These are phyloP conservation scores for Pythium oligandrum DNA, from an alignment of 352 stramenopile species.

Conservation along the genomic window DNA sequence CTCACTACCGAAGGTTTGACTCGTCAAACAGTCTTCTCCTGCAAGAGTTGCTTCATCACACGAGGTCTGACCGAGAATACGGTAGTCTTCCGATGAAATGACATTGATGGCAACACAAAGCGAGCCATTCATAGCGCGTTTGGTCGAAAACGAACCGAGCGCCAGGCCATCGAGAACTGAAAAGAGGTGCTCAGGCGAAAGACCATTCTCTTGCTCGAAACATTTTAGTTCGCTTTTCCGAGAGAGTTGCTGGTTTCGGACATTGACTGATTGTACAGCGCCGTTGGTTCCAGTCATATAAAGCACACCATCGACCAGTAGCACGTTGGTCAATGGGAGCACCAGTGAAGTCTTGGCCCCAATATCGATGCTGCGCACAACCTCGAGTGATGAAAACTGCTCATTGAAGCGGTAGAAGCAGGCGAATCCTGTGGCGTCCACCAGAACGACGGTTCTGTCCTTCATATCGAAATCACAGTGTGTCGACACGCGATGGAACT, in stretches of 20 bases:
- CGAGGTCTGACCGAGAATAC: neutral
- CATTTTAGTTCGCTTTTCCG: conserved; percentile 4
- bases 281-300: conserved; percentile 28
- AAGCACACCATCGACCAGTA: conserved; percentile 17
- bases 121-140: neutral
- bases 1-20: neutral
- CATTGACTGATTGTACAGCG: conserved; percentile 34
- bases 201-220: neutral
- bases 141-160: neutral
- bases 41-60: neutral
- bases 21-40: neutral
- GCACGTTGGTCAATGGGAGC: conserved; percentile 7
- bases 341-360: conserved; percentile 14
- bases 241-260: conserved; percentile 43
- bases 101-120: neutral
- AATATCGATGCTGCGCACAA: conserved; percentile 2
- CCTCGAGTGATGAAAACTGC: conserved; percentile 9
- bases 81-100: neutral
- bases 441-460: conserved; percentile 4
- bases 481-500: neutral
- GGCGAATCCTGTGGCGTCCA: neutral
- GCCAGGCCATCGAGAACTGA: neutral
- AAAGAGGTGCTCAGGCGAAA: neutral
- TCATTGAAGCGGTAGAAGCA: conserved; percentile 6
- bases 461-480: conserved; percentile 9